Evolutionary conservation across 208 protist genomes (phyloP).

Genomic region (Leishmania aethiopica): DNA sequence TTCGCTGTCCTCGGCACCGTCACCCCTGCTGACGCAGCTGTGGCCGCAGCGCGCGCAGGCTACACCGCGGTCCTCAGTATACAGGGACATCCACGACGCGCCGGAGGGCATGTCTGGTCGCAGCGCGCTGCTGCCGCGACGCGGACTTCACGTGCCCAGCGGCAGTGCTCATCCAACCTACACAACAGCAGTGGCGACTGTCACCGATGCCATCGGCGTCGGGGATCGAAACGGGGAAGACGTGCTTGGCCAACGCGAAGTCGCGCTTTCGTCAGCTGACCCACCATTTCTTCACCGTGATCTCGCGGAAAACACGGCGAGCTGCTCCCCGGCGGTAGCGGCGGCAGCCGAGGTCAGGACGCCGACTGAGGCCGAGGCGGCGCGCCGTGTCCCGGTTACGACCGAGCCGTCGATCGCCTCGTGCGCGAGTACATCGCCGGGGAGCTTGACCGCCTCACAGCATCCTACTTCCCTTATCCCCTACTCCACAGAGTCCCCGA

Average conservation of each 20-base stretch:
- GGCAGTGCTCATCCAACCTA: neutral
- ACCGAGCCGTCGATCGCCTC: neutral
- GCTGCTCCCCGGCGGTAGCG: neutral
- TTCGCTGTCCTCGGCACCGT: neutral
- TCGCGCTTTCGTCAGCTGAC: too few relatives aligned
- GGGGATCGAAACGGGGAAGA: too few relatives aligned
- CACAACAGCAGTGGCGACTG: neutral
- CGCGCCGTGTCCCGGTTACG: neutral
- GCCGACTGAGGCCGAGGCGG: neutral
- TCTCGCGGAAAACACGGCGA: too few relatives aligned
- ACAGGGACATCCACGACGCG: neutral
- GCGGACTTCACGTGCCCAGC: neutral
- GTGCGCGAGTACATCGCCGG: neutral
- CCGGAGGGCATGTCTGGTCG: conserved; percentile 3
- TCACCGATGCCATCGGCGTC: too few relatives aligned
- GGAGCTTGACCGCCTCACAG: neutral
- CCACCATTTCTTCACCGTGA: too few relatives aligned
- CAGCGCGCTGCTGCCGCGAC: neutral
- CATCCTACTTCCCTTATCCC: neutral
- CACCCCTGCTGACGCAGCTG: neutral
- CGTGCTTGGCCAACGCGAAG: too few relatives aligned
- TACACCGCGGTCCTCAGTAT: neutral
- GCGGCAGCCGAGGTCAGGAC: neutral
- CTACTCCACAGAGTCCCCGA: neutral
- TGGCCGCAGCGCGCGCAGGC: neutral